Conservation (phyloP, 139 green algal genomes). For the Chlorella sorokiniana region DNA sequence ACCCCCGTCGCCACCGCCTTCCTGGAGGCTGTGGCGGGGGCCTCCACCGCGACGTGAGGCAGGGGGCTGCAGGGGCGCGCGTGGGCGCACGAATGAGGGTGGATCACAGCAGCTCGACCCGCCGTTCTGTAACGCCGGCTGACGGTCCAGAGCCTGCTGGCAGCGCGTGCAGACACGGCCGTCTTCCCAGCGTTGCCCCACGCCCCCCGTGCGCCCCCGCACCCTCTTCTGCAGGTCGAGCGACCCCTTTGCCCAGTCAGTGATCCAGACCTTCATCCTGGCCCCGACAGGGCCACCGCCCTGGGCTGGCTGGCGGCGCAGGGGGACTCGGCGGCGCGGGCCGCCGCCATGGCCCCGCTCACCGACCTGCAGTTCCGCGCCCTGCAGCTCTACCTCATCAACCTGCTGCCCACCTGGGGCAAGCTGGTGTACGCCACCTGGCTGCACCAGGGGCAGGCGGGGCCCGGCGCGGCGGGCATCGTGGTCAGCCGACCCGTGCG, state of each 20-base stretch:
- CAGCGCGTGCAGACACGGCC: no score
- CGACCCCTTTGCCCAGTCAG: background rate
- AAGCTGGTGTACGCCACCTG: constrained; percentile 4
- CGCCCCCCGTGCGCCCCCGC: background rate
- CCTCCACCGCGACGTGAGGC: background rate
- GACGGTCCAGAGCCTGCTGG: no score
- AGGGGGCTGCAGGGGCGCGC: background rate
- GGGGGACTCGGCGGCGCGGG: background rate
- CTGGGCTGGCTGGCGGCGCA: background rate
- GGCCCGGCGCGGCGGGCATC: constrained; percentile 23
- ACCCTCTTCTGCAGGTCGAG: background rate
- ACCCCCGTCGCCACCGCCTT: background rate
- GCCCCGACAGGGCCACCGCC: background rate
- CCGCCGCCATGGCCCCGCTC: constrained; percentile 1
- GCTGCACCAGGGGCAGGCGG: background rate
- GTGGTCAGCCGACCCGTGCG: constrained; percentile 28
- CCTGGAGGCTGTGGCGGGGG: background rate
- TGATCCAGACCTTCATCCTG: constrained; percentile 1
- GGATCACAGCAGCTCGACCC: no score
- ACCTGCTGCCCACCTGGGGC: constrained; percentile 25
- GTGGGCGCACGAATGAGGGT: background rate
- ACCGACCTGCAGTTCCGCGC: background rate
- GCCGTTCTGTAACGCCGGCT: no score
- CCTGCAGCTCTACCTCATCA: constrained; percentile 23
- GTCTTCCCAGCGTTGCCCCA: background rate